Conservation (phyloP, 2,329 filamentous ascomycete species). For the Trichoderma lentiforme region DNA sequence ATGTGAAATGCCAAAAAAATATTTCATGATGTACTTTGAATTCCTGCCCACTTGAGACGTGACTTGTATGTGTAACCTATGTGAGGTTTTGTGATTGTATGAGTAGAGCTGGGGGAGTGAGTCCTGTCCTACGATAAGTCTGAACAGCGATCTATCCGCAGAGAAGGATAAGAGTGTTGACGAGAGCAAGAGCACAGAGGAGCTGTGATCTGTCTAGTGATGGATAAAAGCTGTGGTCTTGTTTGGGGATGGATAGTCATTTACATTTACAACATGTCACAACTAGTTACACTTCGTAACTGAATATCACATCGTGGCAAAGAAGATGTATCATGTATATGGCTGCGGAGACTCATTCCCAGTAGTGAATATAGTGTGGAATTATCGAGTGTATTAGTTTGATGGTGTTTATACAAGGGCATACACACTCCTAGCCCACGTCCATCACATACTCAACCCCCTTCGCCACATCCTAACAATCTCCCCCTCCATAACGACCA, state of each 20-base stretch:
- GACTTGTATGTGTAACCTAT: not conserved
- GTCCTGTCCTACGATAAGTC: not conserved
- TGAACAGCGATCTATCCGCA: not conserved
- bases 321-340: not conserved
- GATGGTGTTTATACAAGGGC: not conserved
- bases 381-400: not conserved
- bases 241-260: not conserved
- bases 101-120: not conserved
- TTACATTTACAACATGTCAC: not conserved
- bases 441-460: not conserved
- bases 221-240: not conserved
- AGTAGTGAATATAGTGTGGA: not conserved
- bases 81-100: not conserved
- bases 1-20: constrained; percentile 1
- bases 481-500: not conserved
- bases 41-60: not conserved
- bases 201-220: not conserved
- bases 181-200: not conserved
- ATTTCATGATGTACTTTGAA: not conserved
- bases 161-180: not conserved
- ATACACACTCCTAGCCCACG: not conserved
- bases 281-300: not conserved
- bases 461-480: not conserved
- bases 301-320: not conserved
- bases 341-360: not conserved